phyloP scores from a whole-genome alignment of 345 rosid genomes.

The Carallia brachiata region DNA sequence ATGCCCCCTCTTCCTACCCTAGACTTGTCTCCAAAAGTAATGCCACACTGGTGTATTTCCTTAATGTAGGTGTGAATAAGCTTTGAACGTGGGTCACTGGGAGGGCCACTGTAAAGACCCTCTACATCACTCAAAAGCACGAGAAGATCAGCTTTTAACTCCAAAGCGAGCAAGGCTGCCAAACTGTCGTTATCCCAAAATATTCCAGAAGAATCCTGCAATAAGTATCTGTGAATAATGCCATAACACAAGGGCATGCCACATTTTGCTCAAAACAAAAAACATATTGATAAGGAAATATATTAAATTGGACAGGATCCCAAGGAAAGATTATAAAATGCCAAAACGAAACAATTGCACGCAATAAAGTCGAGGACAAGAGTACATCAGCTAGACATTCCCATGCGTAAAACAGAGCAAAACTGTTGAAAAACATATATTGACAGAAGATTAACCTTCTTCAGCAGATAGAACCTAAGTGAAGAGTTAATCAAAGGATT shows the following conservation, averaged over 20 bases:
- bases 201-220: slow-evolving; percentile 88
- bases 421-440: too few relatives aligned
- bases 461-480: too few relatives aligned
- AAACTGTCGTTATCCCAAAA: slow-evolving; percentile 97
- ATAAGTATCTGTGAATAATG: slow-evolving; percentile 2
- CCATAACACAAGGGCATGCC: not conserved
- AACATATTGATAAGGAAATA: not conserved
- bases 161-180: slow-evolving; percentile 75
- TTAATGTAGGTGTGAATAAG: slow-evolving; percentile 70
- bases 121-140: slow-evolving; percentile 83
- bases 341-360: too few relatives aligned
- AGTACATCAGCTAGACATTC: too few relatives aligned
- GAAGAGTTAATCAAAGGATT: too few relatives aligned
- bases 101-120: slow-evolving; percentile 89
- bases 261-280: not conserved
- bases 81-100: slow-evolving; percentile 74
- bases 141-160: slow-evolving; percentile 79
- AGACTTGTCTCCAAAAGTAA: slow-evolving; percentile 89
- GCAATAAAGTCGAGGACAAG: too few relatives aligned
- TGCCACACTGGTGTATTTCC: slow-evolving; percentile 69
- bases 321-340: too few relatives aligned
- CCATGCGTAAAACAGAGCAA: too few relatives aligned
- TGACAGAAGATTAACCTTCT: too few relatives aligned
- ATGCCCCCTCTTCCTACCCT: slow-evolving; percentile 93
- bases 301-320: not conserved